A percentile compares a stretch with the other conserved stretches of the same genome.
phyloP scores from a whole-genome alignment of 805 yeast genomes.

The Geotrichum ghanense region DNA sequence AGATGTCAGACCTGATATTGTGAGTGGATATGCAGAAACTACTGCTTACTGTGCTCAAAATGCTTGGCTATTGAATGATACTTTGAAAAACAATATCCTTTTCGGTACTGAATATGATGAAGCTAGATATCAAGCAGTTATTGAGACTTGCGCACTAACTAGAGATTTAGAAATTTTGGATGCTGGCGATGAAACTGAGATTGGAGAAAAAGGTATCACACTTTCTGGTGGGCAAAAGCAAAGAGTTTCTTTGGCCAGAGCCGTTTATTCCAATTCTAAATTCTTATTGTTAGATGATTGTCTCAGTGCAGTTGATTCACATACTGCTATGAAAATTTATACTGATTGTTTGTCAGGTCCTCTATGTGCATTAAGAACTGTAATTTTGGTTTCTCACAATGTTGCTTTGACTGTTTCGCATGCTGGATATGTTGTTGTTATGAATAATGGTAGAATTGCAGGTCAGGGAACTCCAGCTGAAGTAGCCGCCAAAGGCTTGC shows the following conservation, averaged over 20 bases:
- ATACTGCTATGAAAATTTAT: conserved; percentile 88
- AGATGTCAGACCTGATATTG: conserved; percentile 53
- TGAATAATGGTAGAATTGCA: conserved; percentile 75
- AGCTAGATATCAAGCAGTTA: conserved; percentile 64
- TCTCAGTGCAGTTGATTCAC: conserved; percentile 93
- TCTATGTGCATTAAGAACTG: conserved; percentile 74
- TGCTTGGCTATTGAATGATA: conserved; percentile 91
- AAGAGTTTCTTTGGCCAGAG: conserved; percentile 90
- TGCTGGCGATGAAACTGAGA: conserved; percentile 86
- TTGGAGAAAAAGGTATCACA: conserved; percentile 96
- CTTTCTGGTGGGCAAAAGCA: conserved; percentile 97
- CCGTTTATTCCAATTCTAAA: conserved; percentile 75
- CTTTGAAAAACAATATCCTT: conserved; percentile 70
- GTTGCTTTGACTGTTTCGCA: conserved; percentile 76
- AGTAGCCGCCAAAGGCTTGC: conserved; percentile 53
- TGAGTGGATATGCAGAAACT: conserved; percentile 76
- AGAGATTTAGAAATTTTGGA: conserved; percentile 81
- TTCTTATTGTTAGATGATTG: conserved; percentile 86
- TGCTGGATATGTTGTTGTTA: conserved; percentile 68
- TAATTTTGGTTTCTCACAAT: conserved; percentile 86
- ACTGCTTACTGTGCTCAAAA: conserved; percentile 95
- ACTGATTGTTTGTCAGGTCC: conserved; percentile 86
- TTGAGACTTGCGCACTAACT: conserved; percentile 78
- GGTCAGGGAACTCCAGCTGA: conserved; percentile 69
- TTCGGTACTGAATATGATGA: conserved; percentile 67